A percentile compares a stretch with the other conserved stretches of the same genome.
These are phyloP conservation scores for Cylindrotheca fusiformis DNA, from an alignment of 108 stramenopile species.

Conservation along the genomic window DNA sequence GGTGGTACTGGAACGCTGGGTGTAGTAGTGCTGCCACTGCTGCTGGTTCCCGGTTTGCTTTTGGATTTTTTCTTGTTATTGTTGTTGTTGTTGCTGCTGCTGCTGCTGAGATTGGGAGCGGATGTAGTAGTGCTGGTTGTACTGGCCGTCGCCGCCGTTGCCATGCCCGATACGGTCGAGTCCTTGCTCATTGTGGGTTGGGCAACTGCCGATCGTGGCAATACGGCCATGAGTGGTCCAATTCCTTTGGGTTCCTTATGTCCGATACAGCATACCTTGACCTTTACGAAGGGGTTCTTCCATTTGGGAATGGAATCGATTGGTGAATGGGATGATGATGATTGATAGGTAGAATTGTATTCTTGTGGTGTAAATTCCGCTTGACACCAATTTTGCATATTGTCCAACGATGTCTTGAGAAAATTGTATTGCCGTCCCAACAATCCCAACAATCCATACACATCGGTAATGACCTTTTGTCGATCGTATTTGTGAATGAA, in stretches of 20 bases:
- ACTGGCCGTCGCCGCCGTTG: not conserved
- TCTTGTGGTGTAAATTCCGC: constrained; percentile 37
- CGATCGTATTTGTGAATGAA: constrained; percentile 25
- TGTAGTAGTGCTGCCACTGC: not conserved
- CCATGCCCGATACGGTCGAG: not conserved
- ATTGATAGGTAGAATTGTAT: constrained; percentile 26
- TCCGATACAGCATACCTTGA: constrained; percentile 11
- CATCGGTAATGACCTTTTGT: constrained; percentile 25
- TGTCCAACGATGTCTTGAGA: constrained; percentile 35
- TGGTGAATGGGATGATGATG: constrained; percentile 3
- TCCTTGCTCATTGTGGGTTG: constrained; percentile 6
- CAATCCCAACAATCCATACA: constrained; percentile 35
- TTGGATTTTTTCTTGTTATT: not conserved
- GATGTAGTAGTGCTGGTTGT: not conserved
- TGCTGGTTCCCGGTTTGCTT: not conserved
- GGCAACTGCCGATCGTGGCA: constrained; percentile 3
- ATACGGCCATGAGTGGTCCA: not conserved
- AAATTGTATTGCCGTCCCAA: constrained; percentile 50
- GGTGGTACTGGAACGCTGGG: not conserved
- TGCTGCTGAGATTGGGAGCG: not conserved
- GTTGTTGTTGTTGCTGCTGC: not conserved
- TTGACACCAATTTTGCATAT: constrained; percentile 61
- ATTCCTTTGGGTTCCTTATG: constrained; percentile 13
- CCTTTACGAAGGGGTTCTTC: constrained; percentile 10
- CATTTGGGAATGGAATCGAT: constrained; percentile 14